phyloP scores from a whole-genome alignment of 257 asterid species.

The Solanum ossicruentum region DNA sequence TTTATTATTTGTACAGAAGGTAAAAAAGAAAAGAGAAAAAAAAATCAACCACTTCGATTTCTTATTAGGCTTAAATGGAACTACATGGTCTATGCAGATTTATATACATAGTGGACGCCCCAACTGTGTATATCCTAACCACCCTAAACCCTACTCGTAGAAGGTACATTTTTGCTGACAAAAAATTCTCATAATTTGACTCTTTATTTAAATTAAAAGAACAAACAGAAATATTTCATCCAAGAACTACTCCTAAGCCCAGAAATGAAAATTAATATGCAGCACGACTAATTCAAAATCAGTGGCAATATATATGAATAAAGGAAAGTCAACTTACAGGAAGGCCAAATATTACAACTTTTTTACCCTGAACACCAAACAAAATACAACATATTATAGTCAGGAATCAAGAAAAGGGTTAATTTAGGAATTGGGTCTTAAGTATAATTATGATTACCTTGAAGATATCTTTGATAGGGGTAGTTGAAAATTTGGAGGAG shows the following conservation, averaged over 20 bases:
- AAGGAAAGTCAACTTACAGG: conserved; percentile 45
- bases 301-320: background rate
- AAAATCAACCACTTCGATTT: no score
- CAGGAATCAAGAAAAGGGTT: background rate
- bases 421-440: background rate
- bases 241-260: background rate
- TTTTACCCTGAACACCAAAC: conserved; percentile 60
- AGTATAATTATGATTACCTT: conserved; percentile 28
- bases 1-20: background rate
- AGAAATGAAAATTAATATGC: background rate
- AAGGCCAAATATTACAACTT: conserved; percentile 88
- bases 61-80: no score
- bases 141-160: background rate
- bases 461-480: conserved; percentile 60
- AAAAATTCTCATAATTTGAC: background rate
- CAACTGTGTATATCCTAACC: background rate
- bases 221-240: background rate
- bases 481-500: conserved; percentile 74
- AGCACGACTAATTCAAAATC: background rate
- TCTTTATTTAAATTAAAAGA: background rate
- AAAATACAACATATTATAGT: background rate
- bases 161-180: background rate
- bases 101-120: background rate
- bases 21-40: background rate
- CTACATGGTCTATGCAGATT: background rate